phyloP scores from a whole-genome alignment of 768 basidiomycete species.

The Rhodotorula babjevae region DNA sequence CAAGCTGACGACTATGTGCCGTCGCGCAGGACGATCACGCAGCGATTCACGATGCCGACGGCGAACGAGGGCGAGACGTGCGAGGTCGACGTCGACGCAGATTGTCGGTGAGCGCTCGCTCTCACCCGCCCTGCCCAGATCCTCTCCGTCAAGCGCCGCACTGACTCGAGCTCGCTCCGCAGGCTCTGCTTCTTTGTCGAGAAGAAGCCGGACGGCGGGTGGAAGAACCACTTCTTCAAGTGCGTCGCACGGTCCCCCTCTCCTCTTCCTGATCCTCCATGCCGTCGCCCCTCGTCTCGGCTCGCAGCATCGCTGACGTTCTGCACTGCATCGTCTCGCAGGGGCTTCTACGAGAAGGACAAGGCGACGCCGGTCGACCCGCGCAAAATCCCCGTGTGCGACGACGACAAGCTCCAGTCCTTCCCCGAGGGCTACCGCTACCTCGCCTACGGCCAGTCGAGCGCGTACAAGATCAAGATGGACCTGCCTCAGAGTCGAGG shows the following conservation, averaged over 20 bases:
- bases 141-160: neutral
- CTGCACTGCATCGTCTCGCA: neutral
- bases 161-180: neutral
- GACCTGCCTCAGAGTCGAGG: slow-evolving; percentile 33
- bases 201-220: slow-evolving; percentile 36
- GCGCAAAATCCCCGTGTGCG: slow-evolving; percentile 34
- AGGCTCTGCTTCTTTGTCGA: slow-evolving; percentile 43
- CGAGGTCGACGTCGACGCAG: slow-evolving; percentile 44
- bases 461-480: slow-evolving; percentile 35
- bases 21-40: slow-evolving; percentile 42
- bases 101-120: slow-evolving; percentile 31
- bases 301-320: no score
- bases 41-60: slow-evolving; percentile 42
- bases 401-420: slow-evolving; percentile 38
- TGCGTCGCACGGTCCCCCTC: neutral
- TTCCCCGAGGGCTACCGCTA: slow-evolving; percentile 43
- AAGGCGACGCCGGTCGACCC: slow-evolving; percentile 40
- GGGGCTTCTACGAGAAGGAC: slow-evolving; percentile 35
- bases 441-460: slow-evolving; percentile 41
- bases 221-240: slow-evolving; percentile 44
- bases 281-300: no score
- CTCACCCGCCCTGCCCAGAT: no score
- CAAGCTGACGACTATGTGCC: neutral
- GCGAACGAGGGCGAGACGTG: slow-evolving; percentile 34
- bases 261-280: no score